A percentile compares a stretch with the other conserved stretches of the same genome.
These are phyloP conservation scores for Teunomyces lycoperdinae DNA, from an alignment of 805 yeast genomes.

Conservation along the genomic window DNA sequence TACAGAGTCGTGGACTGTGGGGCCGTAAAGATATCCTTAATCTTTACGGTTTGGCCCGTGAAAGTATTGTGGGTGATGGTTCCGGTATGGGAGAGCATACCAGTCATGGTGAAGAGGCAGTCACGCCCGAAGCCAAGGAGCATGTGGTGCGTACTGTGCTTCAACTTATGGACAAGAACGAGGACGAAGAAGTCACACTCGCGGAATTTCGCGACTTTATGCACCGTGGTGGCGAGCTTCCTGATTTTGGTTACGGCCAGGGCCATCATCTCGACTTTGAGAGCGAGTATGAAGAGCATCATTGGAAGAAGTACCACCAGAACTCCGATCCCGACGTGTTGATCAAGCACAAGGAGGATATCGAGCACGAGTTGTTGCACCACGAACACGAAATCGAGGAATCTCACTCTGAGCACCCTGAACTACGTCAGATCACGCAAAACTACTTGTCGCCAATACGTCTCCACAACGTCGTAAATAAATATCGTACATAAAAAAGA, in stretches of 20 bases:
- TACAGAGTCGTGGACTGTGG: constrained; percentile 55
- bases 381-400: constrained; percentile 84
- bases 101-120: constrained; percentile 47
- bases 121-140: constrained; percentile 53
- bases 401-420: constrained; percentile 29
- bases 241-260: constrained; percentile 90
- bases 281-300: constrained; percentile 90
- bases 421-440: constrained; percentile 28
- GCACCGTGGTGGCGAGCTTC: constrained; percentile 65
- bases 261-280: constrained; percentile 96
- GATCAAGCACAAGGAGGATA: constrained; percentile 81
- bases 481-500: constrained; percentile 16
- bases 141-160: constrained; percentile 57
- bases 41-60: constrained; percentile 75
- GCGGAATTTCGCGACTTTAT: constrained; percentile 71
- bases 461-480: constrained; percentile 29
- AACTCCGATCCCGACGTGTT: constrained; percentile 80
- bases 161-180: constrained; percentile 58
- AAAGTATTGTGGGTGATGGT: constrained; percentile 78
- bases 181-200: constrained; percentile 60
- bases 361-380: constrained; percentile 80
- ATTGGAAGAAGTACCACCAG: constrained; percentile 80
- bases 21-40: constrained; percentile 64
- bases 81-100: constrained; percentile 85
- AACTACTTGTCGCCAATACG: constrained; percentile 27